Evolutionary conservation across 139 green algal species (phyloP).

Genomic region (Tetradesmus obliquus): DNA sequence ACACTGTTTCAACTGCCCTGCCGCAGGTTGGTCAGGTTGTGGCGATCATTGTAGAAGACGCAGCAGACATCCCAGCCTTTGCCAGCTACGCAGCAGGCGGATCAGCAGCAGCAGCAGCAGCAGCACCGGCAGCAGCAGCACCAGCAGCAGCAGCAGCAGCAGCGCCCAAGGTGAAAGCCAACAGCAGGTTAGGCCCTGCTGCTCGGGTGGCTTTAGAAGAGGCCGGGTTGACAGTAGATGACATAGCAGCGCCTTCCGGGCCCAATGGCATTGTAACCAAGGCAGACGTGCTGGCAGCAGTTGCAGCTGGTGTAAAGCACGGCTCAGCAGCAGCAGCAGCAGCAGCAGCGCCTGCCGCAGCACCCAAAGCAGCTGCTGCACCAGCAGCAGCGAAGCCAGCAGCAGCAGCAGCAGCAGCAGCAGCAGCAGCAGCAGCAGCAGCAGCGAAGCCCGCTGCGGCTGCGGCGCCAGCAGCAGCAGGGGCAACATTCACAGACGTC

Average conservation of each 20-base stretch:
- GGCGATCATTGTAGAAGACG: slow-evolving; percentile 90
- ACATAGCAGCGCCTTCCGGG: slow-evolving; percentile 69
- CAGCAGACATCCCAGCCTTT: slow-evolving; percentile 74
- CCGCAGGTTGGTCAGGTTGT: slow-evolving; percentile 77
- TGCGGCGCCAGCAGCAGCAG: slow-evolving; percentile 32
- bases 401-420: slow-evolving; percentile 38
- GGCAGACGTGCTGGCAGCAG: slow-evolving; percentile 86
- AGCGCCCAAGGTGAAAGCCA: slow-evolving; percentile 33
- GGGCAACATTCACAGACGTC: slow-evolving; percentile 71
- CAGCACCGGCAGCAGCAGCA: slow-evolving; percentile 29
- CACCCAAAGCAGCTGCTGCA: slow-evolving; percentile 34
- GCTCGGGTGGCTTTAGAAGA: slow-evolving; percentile 70
- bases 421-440: slow-evolving; percentile 48
- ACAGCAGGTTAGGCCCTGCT: slow-evolving; percentile 75
- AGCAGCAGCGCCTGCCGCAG: slow-evolving; percentile 25
- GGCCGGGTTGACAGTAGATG: slow-evolving; percentile 50
- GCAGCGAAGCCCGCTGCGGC: slow-evolving; percentile 12
- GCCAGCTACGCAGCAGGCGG: slow-evolving; percentile 61
- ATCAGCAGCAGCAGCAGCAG: background rate
- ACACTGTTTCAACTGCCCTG: too few species aligned
- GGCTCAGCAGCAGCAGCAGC: slow-evolving; percentile 5
- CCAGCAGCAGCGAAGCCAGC: slow-evolving; percentile 40
- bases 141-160: slow-evolving; percentile 12
- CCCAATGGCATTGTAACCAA: slow-evolving; percentile 90
- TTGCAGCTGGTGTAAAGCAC: slow-evolving; percentile 63